phyloP scores from a whole-genome alignment of 495 filamentous ascomycete genomes.

The Friedmanniomyces endolithicus region DNA sequence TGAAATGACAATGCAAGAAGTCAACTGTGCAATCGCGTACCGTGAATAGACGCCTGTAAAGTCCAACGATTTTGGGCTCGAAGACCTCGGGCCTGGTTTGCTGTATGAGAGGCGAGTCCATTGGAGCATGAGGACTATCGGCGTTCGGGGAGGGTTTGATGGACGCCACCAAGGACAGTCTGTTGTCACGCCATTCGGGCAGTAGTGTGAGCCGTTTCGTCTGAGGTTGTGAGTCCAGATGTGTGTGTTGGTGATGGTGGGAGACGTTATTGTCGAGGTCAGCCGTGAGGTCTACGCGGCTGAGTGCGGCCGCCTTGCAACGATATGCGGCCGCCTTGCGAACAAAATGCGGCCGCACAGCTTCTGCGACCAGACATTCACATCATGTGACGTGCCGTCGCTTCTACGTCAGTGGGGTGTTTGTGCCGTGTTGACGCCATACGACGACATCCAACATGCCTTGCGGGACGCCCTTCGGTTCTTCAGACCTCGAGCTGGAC shows the following conservation, averaged over 20 bases:
- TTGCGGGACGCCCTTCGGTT: no score
- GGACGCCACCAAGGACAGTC: slow-evolving; percentile 12
- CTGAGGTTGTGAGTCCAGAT: slow-evolving; percentile 3
- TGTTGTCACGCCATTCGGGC: slow-evolving; percentile 16
- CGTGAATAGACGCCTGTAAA: slow-evolving; percentile 80
- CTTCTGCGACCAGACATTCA: no score
- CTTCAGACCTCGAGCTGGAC: no score
- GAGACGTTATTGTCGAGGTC: not conserved
- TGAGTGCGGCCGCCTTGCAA: not conserved
- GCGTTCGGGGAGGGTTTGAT: slow-evolving; percentile 5
- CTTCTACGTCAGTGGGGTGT: no score
- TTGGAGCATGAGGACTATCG: slow-evolving; percentile 23
- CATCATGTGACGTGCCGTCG: no score
- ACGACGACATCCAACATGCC: no score
- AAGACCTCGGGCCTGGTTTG: slow-evolving; percentile 83
- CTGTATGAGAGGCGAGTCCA: slow-evolving; percentile 90
- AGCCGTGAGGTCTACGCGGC: not conserved
- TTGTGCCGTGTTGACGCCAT: no score
- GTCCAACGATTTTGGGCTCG: slow-evolving; percentile 79
- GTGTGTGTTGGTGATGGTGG: not conserved
- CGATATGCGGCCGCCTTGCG: not conserved
- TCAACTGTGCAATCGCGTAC: slow-evolving; percentile 43
- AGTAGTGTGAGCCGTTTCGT: slow-evolving; percentile 5
- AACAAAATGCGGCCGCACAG: no score
- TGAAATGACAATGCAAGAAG: no score